Conservation (phyloP, 257 asterid species). For the Solanum corneliomulleri region DNA sequence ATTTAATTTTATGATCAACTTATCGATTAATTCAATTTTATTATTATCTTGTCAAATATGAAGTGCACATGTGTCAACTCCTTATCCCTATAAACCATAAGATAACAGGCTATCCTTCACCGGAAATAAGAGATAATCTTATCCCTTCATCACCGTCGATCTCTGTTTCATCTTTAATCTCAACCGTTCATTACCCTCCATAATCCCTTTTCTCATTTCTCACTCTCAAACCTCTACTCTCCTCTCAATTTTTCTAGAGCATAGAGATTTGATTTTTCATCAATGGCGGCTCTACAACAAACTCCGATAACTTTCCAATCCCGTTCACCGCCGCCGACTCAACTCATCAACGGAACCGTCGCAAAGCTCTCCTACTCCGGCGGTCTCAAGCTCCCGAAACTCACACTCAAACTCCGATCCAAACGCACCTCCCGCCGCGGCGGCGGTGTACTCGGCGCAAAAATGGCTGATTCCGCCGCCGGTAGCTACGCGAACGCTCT, state of each 20-base stretch:
- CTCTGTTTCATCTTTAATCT: constrained; percentile 1
- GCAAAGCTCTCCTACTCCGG: constrained; percentile 34
- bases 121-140: constrained; percentile 17
- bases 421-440: constrained; percentile 7
- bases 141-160: constrained; percentile 23
- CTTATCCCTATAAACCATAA: constrained; percentile 9
- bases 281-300: constrained; percentile 61
- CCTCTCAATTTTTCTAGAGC: neutral
- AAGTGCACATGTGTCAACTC: constrained; percentile 26
- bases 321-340: constrained; percentile 31
- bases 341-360: constrained; percentile 13
- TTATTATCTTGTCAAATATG: too few species aligned
- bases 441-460: constrained; percentile 24
- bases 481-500: constrained; percentile 76
- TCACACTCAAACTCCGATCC: constrained; percentile 22
- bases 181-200: constrained; percentile 20
- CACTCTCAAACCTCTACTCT: neutral
- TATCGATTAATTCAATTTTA: too few species aligned
- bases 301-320: constrained; percentile 40
- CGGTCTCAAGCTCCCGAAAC: constrained; percentile 34
- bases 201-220: constrained; percentile 6
- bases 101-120: constrained; percentile 37
- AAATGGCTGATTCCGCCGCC: constrained; percentile 50
- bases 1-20: too few species aligned
- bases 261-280: neutral